Base-by-base conservation (phyloP, 2,329 filamentous ascomycete genomes). In the Aspergillus phoenicis region DNA sequence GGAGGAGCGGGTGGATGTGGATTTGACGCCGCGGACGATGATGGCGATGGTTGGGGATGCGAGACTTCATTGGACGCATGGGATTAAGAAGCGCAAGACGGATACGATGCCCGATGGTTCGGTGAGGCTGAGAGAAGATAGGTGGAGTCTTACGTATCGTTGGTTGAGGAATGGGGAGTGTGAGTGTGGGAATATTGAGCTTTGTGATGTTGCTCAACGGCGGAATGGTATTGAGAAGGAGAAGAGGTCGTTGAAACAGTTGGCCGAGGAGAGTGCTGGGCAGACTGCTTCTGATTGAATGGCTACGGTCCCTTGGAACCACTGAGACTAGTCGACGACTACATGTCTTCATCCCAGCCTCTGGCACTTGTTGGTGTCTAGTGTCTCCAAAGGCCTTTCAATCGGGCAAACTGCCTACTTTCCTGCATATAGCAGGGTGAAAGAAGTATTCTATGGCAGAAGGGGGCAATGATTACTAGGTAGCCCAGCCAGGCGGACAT, bases 131-230 rank as follows among this genome's bases (percentile, higher is more conserved):
- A 73, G 83, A 0, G 66, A 62, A 2, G 75, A 84, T 30, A 75
- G 83, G 6, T 85, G 83, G 83, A 85, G 83, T 66, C 77, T 85
- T 47, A 85, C 83, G 2, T 85, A 83, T 66, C 78, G 83, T 0
- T 85, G 83, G 83, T 64, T 84, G 5, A 73, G 83, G 7, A 71
- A 78, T 5, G 77, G 78, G 0, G 75, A 76, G 10, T 85, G 83
- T 60, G 81, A 81, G 55, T 85, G 83, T 64, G 83, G 83, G 2
- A 71, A 85, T 62, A 62, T 76, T 26, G 76, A 75, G 60, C 70
- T 84, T 5, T 85, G 83, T 60, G 83, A 85, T 68, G 83, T 82
- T 17, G 82, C 82, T 7, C 82, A 84, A 71, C 66, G 73, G 28
- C 67, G 78, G 4, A 68, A 68, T 22, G 83, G 83, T 2, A 68